phyloP scores from a whole-genome alignment of 1,284 basidiomycete genomes.

The Boletellus sp. region DNA sequence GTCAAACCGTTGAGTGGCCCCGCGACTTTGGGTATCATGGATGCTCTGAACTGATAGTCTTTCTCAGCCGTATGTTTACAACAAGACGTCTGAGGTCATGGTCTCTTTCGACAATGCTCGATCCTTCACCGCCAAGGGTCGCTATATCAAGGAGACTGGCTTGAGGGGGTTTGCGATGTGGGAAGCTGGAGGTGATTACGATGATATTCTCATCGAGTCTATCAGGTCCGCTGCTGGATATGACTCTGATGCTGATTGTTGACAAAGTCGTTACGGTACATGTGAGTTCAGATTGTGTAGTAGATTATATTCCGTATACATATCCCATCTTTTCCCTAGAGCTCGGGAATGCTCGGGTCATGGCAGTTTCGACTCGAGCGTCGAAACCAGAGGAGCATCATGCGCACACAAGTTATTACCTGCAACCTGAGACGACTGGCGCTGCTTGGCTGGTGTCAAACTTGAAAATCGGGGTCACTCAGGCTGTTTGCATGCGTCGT shows the following conservation, averaged over 20 bases:
- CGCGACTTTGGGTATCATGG: neutral
- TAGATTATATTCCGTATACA: too few relatives aligned
- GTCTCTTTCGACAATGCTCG: constrained; percentile 36
- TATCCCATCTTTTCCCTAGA: too few relatives aligned
- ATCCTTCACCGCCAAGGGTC: constrained; percentile 55
- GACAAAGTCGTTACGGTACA: too few relatives aligned
- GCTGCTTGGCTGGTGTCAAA: too few relatives aligned
- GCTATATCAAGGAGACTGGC: constrained; percentile 42
- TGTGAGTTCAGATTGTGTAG: neutral
- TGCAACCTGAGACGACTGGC: too few relatives aligned
- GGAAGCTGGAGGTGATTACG: constrained; percentile 53
- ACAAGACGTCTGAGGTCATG: constrained; percentile 32
- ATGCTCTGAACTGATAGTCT: neutral
- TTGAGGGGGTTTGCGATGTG: constrained; percentile 52
- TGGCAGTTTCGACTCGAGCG: too few relatives aligned
- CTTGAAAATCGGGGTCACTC: too few relatives aligned
- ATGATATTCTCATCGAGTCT: constrained; percentile 34
- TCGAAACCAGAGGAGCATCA: too few relatives aligned
- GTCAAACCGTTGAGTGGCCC: constrained; percentile 39
- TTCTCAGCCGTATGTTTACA: constrained; percentile 43
- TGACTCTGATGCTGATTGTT: too few relatives aligned
- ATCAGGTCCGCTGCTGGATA: constrained; percentile 30
- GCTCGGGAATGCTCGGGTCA: too few relatives aligned
- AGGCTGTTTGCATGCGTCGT: too few relatives aligned
- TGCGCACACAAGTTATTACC: too few relatives aligned